phyloP scores from a whole-genome alignment of 805 yeast species.

The Saccharomycopsis amapae region DNA sequence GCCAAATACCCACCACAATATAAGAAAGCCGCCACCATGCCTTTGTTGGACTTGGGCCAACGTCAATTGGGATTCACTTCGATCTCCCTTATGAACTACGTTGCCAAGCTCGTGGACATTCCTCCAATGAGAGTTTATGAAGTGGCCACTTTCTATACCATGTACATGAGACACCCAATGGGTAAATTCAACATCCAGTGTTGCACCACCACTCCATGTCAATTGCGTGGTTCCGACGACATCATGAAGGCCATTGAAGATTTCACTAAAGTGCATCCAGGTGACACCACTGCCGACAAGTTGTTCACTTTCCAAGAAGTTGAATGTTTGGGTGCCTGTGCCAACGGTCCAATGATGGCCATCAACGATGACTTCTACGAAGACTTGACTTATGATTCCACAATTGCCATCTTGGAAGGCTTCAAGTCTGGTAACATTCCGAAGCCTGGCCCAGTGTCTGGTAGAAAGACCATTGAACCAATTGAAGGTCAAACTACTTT shows the following conservation, averaged over 20 bases:
- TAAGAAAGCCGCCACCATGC: slow-evolving; percentile 85
- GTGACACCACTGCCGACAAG: slow-evolving; percentile 70
- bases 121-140: slow-evolving; percentile 94
- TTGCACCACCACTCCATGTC: slow-evolving; percentile 88
- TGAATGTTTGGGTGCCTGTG: slow-evolving; percentile 89
- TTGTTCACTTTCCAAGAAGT: slow-evolving; percentile 79
- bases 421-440: slow-evolving; percentile 57
- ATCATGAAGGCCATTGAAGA: slow-evolving; percentile 62
- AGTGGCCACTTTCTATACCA: slow-evolving; percentile 87
- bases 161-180: slow-evolving; percentile 82
- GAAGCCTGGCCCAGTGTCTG: slow-evolving; percentile 61
- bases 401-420: slow-evolving; percentile 52
- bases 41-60: slow-evolving; percentile 78
- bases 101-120: slow-evolving; percentile 75
- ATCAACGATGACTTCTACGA: slow-evolving; percentile 77
- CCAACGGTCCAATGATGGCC: slow-evolving; percentile 84
- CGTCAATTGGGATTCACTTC: slow-evolving; percentile 84
- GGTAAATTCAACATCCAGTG: slow-evolving; percentile 80
- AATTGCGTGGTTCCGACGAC: slow-evolving; percentile 75
- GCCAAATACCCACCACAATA: slow-evolving; percentile 81
- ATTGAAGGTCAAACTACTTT: slow-evolving; percentile 60
- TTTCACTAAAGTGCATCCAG: slow-evolving; percentile 60
- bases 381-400: slow-evolving; percentile 66
- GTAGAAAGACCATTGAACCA: slow-evolving; percentile 74
- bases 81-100: slow-evolving; percentile 83